Base-by-base conservation (phyloP, 192 early-diverging fungal species). In the Coemansia sp. region DNA sequence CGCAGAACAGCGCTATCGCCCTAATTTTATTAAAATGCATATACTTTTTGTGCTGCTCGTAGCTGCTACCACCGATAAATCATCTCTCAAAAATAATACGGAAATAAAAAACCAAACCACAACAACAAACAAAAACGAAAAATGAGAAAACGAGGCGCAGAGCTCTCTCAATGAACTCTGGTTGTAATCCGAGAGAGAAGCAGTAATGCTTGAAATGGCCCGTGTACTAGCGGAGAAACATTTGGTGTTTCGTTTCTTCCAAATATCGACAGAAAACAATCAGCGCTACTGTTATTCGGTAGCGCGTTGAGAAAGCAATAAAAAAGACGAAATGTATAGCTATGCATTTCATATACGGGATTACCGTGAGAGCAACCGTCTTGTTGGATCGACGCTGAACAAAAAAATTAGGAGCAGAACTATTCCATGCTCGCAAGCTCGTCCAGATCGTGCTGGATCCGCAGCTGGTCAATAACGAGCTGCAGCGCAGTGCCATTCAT, bases 401-500 rank as follows among this genome's bases (percentile, higher is more conserved):
- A 44, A 44, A 19, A 44, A 19, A 4, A 44, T 21, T n/a, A 21
- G n/a, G n/a, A n/a, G n/a, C n/a, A n/a, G n/a, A 19, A 44, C n/a
- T 44, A 18, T 1, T 29, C 55, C 62, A 78, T 60, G 54, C 53
- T 51, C 9, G 77, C 67, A 14, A 80, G 58, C 45, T 74, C 77
- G 48, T 82, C 77, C 12, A 82, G 56, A 46, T 79, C 77, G 33
- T 82, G 69, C 58, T 80, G 81, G 3, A 80, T 75, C 1, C 72
- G 71, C 10, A 83, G 69, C 61, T 81, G 62, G 33, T 83, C 79
- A 32, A 83, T 61, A 33, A 83, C 60, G 3, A 64, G 48, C 38
- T 64, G 68, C 58, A 83, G 46, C 30, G 65, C 51, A 1, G 53
- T 29, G 27, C 89, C 91, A 35, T 80, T 68, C 64, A 92, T 66